Evolutionary conservation across 441 rosid genomes (phyloP), one percentile per base, ranked within the genome.

Genomic region (Macaranga tanarius): DNA sequence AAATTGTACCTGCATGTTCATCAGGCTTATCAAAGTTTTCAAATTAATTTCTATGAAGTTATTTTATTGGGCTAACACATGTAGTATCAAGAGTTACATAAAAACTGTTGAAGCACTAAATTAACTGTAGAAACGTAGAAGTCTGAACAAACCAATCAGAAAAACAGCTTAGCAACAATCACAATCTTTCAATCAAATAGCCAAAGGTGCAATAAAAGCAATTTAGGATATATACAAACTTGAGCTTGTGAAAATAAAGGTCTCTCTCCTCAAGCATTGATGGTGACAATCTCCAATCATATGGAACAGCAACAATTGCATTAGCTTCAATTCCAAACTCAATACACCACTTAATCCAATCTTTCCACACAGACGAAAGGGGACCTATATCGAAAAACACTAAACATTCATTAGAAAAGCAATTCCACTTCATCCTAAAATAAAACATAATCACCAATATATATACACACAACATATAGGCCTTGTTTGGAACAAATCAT

Each of bases 341-440:
- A 75, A 95, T 85, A 81, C 99, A 95, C 99, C 99, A 95, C 83
- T 89, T 93, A 75, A 95, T 82, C 98, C 99, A 95, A 63, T 95
- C 98, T 86, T 93, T 95, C 99, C 99, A 95, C 44, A 95, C 94
- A 0, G 99, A 91, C 52, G 98, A 95, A 67, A 95, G 95, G 28
- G 98, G 96, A 81, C 99, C 99, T 95, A 80, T 62, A 68, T 71
- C 59, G 72, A 78, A 65, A 75, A 67, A 12, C 28, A 64, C 42
- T 61, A 45, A 6, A 62, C 11, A 57, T 45, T 25, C 48, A 62
- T 57, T 50, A 69, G 1, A 25, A 28, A 28, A 34, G 38, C 4
- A 34, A 34, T 34, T 34, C 6, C 38, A 34, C 38, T 34, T 34
- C 38, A 34, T 34, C 7, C 38, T 34, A 34, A 34, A 34, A 34